A percentile compares a stretch with the other conserved stretches of the same genome.
phyloP scores from a whole-genome alignment of 495 filamentous ascomycete species.

The Podospora tetraspora region DNA sequence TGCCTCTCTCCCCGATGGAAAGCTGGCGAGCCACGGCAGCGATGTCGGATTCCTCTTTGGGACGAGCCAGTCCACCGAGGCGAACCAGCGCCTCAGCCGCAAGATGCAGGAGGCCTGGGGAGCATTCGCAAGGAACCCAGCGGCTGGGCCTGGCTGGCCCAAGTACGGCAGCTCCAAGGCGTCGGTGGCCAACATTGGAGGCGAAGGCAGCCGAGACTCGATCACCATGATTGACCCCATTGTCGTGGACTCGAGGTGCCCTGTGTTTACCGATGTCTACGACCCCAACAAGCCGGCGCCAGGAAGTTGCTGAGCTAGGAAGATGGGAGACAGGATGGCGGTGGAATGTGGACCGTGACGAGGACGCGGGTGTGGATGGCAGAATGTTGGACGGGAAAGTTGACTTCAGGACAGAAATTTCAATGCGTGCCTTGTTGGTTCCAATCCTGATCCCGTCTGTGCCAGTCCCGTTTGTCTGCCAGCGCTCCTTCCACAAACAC shows the following conservation, averaged over 20 bases:
- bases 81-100: conserved; percentile 1
- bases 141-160: conserved; percentile 4
- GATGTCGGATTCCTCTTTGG: conserved; percentile 14
- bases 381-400: too few relatives aligned
- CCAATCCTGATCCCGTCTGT: too few relatives aligned
- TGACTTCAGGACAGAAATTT: neutral
- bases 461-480: neutral
- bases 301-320: neutral
- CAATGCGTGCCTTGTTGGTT: too few relatives aligned
- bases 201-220: neutral
- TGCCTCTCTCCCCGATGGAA: conserved; percentile 7
- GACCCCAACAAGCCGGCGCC: conserved; percentile 6
- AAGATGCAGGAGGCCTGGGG: conserved; percentile 5
- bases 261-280: conserved; percentile 8
- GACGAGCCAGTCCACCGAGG: neutral
- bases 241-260: conserved; percentile 9
- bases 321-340: neutral
- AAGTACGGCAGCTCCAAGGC: conserved; percentile 6
- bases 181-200: conserved; percentile 5
- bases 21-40: conserved; percentile 9
- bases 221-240: conserved; percentile 9
- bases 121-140: conserved; percentile 4
- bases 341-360: neutral
- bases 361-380: too few relatives aligned
- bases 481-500: neutral